Evolutionary conservation across 2,329 filamentous ascomycete species (phyloP), one percentile per base, ranked within the genome.

Genomic region (Thermochaetoides dissita): DNA sequence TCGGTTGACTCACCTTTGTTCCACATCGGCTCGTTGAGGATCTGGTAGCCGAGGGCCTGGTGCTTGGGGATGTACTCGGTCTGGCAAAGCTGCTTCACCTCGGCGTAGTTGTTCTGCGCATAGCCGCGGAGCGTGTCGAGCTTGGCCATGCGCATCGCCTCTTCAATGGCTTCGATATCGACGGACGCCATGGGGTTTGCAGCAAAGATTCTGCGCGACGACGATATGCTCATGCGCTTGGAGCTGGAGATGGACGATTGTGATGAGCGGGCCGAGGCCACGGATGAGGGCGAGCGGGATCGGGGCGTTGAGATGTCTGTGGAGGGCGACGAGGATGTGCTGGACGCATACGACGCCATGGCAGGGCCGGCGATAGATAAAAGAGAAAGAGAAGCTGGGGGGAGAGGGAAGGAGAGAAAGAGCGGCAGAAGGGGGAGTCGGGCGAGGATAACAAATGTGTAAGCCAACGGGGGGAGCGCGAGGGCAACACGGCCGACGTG

Each of bases 61-160:
- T 61, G 57, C 54, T 73, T 59, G 37, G 65, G 49, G 38, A 74
- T 52, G 56, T 78, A 75, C 48, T 77, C 67, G 37, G 72, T 76
- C 40, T 62, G 53, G 36, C 61, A 58, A 48, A 65, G 57, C 54
- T 80, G 76, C 48, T 70, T 63, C 51, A 79, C 67, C 55, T 73
- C 68, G 46, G 62, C 63, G 51, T 69, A 77, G 56, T 68, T 64
- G 55, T 72, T 65, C 56, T 74, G 69, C 51, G 66, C 60, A 58
- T 79, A 79, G 46, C 76, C 76, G 51, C 71, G 67, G 50, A 77
- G 66, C 48, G 74, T 69, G 54, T 79, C 74, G 39, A 79, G 68
- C 43, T 69, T 62, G 42, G 74, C 66, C 64, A 72, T 69, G 55
- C 72, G 76, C 69, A 79, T 74, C 49, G 67, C 63, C 52, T 74